Evolutionary conservation across 495 filamentous ascomycete genomes (phyloP).

Genomic region (Rhizodiscina lignyota): DNA sequence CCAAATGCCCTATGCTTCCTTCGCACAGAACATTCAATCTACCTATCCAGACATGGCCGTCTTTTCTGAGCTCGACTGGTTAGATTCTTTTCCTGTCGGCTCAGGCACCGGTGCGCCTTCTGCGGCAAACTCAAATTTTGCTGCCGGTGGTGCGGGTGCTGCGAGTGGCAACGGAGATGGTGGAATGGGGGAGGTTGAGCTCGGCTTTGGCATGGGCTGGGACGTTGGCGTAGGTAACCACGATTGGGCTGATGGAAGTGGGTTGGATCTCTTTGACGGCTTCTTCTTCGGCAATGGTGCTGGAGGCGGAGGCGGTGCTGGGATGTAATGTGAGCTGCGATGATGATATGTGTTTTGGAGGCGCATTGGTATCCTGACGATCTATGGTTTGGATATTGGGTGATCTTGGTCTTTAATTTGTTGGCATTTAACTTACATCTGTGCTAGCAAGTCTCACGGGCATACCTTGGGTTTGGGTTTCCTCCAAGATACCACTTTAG

Average conservation of each 20-base stretch:
- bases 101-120: too few species aligned
- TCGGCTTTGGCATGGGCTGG: slow-evolving; percentile 60
- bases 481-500: too few species aligned
- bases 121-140: too few species aligned
- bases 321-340: too few species aligned
- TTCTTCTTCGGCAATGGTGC: slow-evolving; percentile 61
- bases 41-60: slow-evolving; percentile 22
- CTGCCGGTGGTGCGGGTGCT: slow-evolving; percentile 1
- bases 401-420: too few species aligned
- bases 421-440: too few species aligned
- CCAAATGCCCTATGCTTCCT: slow-evolving; percentile 5
- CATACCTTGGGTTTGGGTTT: too few species aligned
- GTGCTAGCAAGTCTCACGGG: too few species aligned
- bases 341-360: too few species aligned
- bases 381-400: too few species aligned
- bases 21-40: slow-evolving; percentile 5
- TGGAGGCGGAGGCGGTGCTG: neutral
- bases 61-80: slow-evolving; percentile 17
- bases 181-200: slow-evolving; percentile 36
- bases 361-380: too few species aligned
- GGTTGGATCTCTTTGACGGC: slow-evolving; percentile 75
- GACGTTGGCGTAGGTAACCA: slow-evolving; percentile 45
- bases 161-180: slow-evolving; percentile 4
- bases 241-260: slow-evolving; percentile 63
- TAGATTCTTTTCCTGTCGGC: slow-evolving; percentile 16